These are phyloP conservation scores for Sanguinoderma infundibulare DNA, from an alignment of 1,284 basidiomycete genomes.

Conservation along the genomic window DNA sequence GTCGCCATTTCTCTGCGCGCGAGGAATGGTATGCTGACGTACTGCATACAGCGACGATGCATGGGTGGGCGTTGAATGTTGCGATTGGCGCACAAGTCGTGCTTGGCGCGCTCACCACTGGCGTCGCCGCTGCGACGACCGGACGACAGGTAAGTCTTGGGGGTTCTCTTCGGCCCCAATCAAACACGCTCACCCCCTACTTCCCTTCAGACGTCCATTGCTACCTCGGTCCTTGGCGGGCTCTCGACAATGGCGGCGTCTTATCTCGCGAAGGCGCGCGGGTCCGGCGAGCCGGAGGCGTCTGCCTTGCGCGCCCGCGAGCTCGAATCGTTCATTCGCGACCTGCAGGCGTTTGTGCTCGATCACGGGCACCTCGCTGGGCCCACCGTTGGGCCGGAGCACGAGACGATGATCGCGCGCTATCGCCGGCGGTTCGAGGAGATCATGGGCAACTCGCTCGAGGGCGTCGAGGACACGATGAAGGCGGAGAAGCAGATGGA, in stretches of 20 bases:
- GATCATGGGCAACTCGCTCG: conserved; percentile 34
- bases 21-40: neutral
- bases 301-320: conserved; percentile 57
- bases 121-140: conserved; percentile 54
- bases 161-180: too few species aligned
- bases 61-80: conserved; percentile 55
- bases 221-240: conserved; percentile 47
- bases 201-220: conserved; percentile 35
- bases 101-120: conserved; percentile 71
- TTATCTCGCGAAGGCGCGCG: conserved; percentile 69
- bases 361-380: conserved; percentile 54
- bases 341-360: conserved; percentile 56
- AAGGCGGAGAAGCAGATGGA: conserved; percentile 10
- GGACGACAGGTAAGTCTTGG: conserved; percentile 41
- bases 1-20: neutral
- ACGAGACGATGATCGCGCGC: conserved; percentile 30
- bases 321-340: conserved; percentile 66
- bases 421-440: conserved; percentile 39
- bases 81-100: conserved; percentile 62
- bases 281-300: conserved; percentile 68
- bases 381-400: conserved; percentile 24
- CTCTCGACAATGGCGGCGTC: conserved; percentile 68
- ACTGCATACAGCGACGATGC: conserved; percentile 45
- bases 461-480: conserved; percentile 23
- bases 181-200: neutral